Base-by-base conservation (phyloP, 2,329 filamentous ascomycete species). In the Cylindrodendrum hubeiense region DNA sequence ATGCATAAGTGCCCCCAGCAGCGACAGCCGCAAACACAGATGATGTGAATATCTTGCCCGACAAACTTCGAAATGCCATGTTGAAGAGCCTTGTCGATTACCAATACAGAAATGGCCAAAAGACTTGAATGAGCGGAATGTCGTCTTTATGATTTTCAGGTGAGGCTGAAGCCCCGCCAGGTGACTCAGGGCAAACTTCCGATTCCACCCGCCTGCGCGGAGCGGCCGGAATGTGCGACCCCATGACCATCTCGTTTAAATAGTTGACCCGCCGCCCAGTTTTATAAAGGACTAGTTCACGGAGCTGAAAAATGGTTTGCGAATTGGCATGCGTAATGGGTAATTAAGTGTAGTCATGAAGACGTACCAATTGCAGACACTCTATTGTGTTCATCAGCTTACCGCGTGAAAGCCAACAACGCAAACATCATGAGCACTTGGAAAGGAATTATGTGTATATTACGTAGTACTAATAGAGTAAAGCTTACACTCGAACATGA, bases 41-140 rank as follows among this genome's bases (percentile, higher is more conserved):
- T 1, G 70, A 67, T 9, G 54, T 37, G 1, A 73, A 5, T 58
- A 71, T 58, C 41, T 61, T 71, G 28, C 54, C 53, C 3, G 67
- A 60, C n/a, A 70, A 4, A 1, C 43, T 68, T 53, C 54, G 64
- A 9, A 65, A n/a, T 12, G 60, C 47, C 69, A 73, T 74, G 12
- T 2, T 39, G 37, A 39, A 39, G 15, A 39, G 15, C 37, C 4
- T 34, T 21, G 15, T 10, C 26, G 10, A 13, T 5, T n/a, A 19
- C 17, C 37, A 15, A 4, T 2, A 33, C 2, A 4, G 13, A 34
- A 15, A 4, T 17, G 6, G 17, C 13, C 22, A 8, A 4, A 12
- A 7, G n/a, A 49, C 15, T 19, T 17, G 5, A 22, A 22, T 7
- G 47, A n/a, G 5, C 5, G n/a, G n/a, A 13, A 5, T 5, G n/a